phyloP scores from a whole-genome alignment of 179 eudicot species.

The Carnegiea gigantea region DNA sequence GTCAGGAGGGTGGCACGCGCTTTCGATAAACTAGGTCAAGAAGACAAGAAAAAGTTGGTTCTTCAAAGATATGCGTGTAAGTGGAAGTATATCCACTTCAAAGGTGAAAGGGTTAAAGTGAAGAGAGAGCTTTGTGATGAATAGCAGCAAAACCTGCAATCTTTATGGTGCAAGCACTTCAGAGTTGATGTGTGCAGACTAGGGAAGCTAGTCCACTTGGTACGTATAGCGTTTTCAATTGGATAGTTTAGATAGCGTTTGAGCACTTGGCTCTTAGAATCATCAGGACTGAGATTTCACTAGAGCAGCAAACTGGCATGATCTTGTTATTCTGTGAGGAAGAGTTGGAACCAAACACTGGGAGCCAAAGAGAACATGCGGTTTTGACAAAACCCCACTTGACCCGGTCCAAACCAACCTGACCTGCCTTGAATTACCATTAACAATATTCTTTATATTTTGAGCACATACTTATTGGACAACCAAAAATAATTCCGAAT shows the following conservation, averaged over 20 bases:
- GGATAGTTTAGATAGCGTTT: neutral
- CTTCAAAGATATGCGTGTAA: slow-evolving; percentile 58
- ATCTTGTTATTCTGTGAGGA: too few species aligned
- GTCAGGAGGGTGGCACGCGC: slow-evolving; percentile 69
- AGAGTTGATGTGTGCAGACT: neutral
- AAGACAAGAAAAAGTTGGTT: slow-evolving; percentile 50
- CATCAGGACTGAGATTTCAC: too few species aligned
- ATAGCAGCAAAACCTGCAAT: slow-evolving; percentile 1
- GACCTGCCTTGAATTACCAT: neutral
- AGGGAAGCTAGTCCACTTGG: neutral
- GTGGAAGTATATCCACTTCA: slow-evolving; percentile 82
- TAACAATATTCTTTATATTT: neutral
- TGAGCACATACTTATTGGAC: neutral
- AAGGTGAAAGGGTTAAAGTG: slow-evolving; percentile 80
- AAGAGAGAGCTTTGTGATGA: slow-evolving; percentile 37
- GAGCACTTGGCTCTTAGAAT: neutral
- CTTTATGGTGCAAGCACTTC: neutral
- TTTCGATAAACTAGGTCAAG: slow-evolving; percentile 59
- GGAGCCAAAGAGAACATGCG: too few species aligned
- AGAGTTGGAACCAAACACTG: too few species aligned
- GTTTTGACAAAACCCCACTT: neutral
- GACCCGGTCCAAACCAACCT: neutral
- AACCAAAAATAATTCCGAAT: neutral
- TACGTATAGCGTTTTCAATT: neutral
- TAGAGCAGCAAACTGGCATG: too few species aligned